These are phyloP conservation scores for Pouteria glomerata DNA, from an alignment of 148 eudicot species.

Conservation along the genomic window DNA sequence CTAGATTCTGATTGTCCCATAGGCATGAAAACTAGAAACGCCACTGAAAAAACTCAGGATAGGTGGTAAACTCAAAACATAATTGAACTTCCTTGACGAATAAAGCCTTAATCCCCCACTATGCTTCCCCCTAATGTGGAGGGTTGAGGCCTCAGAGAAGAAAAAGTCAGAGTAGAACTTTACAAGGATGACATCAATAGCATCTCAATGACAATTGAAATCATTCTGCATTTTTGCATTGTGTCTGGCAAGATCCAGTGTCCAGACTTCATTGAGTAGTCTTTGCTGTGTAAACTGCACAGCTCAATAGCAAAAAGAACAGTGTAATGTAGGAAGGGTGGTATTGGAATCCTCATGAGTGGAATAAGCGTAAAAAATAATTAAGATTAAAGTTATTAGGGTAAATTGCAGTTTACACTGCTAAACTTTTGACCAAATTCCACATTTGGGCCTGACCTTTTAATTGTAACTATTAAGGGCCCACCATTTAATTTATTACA, in stretches of 20 bases:
- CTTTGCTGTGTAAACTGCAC: neutral
- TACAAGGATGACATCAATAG: neutral
- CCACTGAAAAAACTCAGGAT: neutral
- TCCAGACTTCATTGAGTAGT: neutral
- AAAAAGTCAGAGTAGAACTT: neutral
- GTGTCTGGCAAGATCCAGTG: neutral
- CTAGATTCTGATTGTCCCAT: neutral
- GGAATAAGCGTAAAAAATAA: neutral
- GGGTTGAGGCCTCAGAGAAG: neutral
- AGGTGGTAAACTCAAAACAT: neutral
- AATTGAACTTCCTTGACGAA: neutral
- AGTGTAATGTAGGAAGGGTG: too few relatives aligned
- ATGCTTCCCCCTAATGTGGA: neutral
- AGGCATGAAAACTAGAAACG: neutral
- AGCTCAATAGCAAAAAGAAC: neutral
- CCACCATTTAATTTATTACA: too few relatives aligned
- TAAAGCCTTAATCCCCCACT: neutral
- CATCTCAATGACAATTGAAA: neutral
- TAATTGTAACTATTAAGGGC: too few relatives aligned
- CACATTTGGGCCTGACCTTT: too few relatives aligned
- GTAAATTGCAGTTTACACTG: too few relatives aligned
- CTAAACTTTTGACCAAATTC: too few relatives aligned
- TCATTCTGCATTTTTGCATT: neutral
- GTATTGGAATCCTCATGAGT: too few relatives aligned
- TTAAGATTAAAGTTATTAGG: neutral